A percentile compares a stretch with the other conserved stretches of the same genome.
Conservation (phyloP, 441 rosid species). For the Bocquillonia castaneifolia region DNA sequence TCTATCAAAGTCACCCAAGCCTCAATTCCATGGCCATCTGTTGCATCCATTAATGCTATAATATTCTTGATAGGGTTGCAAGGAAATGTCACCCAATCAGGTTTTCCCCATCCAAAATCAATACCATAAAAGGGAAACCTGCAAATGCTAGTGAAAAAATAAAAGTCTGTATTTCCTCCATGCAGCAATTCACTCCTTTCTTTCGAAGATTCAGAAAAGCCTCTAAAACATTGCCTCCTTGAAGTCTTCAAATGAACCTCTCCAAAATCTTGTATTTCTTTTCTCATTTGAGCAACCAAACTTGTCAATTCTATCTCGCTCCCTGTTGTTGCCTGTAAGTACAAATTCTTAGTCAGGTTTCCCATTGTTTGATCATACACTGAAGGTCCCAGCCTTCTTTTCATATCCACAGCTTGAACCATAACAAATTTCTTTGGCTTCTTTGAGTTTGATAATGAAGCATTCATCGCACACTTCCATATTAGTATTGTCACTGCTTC, state of each 20-base stretch:
- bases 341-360: constrained; percentile 18
- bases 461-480: constrained; percentile 25
- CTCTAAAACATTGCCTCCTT: constrained; percentile 15
- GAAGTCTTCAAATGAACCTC: neutral
- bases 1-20: constrained; percentile 45
- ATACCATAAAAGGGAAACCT: constrained; percentile 27
- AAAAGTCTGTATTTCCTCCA: constrained; percentile 2
- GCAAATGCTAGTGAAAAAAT: constrained; percentile 26
- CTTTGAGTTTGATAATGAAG: constrained; percentile 6
- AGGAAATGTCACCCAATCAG: constrained; percentile 24
- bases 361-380: constrained; percentile 14
- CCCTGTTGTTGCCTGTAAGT: neutral
- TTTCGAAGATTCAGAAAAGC: neutral
- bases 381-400: constrained; percentile 8
- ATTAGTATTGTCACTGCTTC: constrained; percentile 37
- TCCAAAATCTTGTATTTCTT: constrained; percentile 5
- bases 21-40: constrained; percentile 39
- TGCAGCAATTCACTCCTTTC: neutral
- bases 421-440: constrained; percentile 14
- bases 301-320: constrained; percentile 6
- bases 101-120: constrained; percentile 43
- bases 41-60: constrained; percentile 21
- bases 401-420: constrained; percentile 21
- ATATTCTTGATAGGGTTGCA: neutral
- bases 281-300: constrained; percentile 16